Evolutionary conservation across 805 yeast genomes (phyloP).

Genomic region (Danielia oregonensis): DNA sequence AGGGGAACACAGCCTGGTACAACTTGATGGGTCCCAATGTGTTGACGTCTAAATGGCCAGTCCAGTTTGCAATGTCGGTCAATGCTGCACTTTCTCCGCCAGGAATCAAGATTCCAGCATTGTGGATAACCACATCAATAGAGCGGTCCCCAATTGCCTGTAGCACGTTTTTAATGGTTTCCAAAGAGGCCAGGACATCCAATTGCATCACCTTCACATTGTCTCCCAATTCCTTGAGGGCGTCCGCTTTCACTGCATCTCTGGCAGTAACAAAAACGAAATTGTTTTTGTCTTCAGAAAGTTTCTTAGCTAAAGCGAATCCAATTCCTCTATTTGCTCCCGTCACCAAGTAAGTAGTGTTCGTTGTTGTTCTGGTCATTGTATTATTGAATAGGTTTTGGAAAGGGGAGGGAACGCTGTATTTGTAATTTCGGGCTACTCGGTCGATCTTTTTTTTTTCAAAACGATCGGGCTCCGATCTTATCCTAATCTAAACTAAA

Average conservation of each 20-base stretch:
- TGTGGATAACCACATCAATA: conserved; percentile 21
- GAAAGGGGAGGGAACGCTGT: too few species aligned
- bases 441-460: too few species aligned
- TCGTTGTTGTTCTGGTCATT: too few species aligned
- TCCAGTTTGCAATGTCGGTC: background rate
- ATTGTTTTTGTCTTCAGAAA: conserved; percentile 18
- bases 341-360: conserved; percentile 26
- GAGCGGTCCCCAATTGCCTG: conserved; percentile 7
- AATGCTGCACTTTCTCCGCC: conserved; percentile 6
- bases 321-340: conserved; percentile 47
- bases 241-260: conserved; percentile 7
- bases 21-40: conserved; percentile 27
- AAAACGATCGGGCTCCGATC: too few species aligned
- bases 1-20: conserved; percentile 22
- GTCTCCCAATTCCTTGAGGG: background rate
- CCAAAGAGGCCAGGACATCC: background rate
- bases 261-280: conserved; percentile 21
- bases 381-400: too few species aligned
- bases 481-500: too few species aligned
- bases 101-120: conserved; percentile 17
- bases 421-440: too few species aligned
- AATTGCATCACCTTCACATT: background rate
- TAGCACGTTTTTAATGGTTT: conserved; percentile 3
- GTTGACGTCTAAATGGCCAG: conserved; percentile 19
- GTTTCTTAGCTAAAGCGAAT: conserved; percentile 22